Percentiles rank a stretch among this genome's conserved stretches.
phyloP scores from a whole-genome alignment of 345 rosid species.

The Schrenkiella parvula region DNA sequence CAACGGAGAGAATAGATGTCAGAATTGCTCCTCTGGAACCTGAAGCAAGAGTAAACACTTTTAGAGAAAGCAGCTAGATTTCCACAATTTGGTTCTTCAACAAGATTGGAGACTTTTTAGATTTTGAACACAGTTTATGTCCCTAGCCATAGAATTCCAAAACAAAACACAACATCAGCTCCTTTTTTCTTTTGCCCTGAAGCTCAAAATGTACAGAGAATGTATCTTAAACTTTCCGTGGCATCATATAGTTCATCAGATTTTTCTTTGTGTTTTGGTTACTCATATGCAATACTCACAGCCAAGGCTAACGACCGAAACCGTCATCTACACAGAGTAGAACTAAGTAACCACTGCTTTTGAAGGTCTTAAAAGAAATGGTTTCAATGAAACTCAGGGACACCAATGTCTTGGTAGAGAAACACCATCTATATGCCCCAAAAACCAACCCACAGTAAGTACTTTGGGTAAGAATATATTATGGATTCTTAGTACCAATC shows the following conservation, averaged over 20 bases:
- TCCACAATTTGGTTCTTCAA: slow-evolving; percentile 1
- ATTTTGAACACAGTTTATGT: slow-evolving; percentile 7
- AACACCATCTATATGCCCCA: slow-evolving; percentile 1
- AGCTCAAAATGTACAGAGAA: slow-evolving; percentile 16
- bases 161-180: not conserved
- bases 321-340: not conserved
- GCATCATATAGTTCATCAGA: slow-evolving; percentile 16
- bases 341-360: not conserved
- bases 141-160: slow-evolving; percentile 4
- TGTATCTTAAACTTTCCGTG: not conserved
- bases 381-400: slow-evolving; percentile 3
- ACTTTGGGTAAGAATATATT: not conserved
- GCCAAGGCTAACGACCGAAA: not conserved
- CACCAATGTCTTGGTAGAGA: not conserved
- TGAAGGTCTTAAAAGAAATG: not conserved
- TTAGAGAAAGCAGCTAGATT: slow-evolving; percentile 26
- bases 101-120: not conserved
- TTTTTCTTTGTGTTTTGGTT: not conserved
- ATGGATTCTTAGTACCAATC: not conserved
- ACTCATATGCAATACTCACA: not conserved
- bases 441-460: not conserved
- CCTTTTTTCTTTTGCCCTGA: not conserved
- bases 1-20: slow-evolving; percentile 21
- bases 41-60: slow-evolving; percentile 33
- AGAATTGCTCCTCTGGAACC: slow-evolving; percentile 38